A percentile compares a stretch with the other conserved stretches of the same genome.
phyloP scores from a whole-genome alignment of 257 asterid species.

The Striga asiatica region DNA sequence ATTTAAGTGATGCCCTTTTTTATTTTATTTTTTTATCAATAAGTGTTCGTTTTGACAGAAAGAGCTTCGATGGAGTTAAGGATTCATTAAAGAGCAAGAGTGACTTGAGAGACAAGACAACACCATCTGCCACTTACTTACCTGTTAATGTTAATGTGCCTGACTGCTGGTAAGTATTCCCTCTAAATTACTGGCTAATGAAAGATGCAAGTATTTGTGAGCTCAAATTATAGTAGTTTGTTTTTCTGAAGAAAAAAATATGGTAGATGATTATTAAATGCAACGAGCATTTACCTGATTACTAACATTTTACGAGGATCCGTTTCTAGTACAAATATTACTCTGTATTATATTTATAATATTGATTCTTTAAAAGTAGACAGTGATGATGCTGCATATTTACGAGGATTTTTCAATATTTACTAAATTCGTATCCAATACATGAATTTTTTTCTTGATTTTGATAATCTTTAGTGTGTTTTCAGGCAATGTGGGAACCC shows the following conservation, averaged over 20 bases:
- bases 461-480: neutral
- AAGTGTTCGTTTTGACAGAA: slow-evolving; percentile 35
- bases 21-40: too few relatives aligned
- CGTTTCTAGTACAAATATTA: neutral
- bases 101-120: slow-evolving; percentile 29
- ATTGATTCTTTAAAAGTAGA: neutral
- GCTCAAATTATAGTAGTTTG: too few relatives aligned
- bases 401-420: neutral
- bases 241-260: too few relatives aligned
- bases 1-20: neutral
- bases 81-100: slow-evolving; percentile 34
- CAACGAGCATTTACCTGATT: too few relatives aligned
- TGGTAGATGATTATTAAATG: too few relatives aligned
- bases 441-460: neutral
- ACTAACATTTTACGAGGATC: too few relatives aligned
- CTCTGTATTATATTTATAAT: neutral
- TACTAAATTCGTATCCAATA: neutral
- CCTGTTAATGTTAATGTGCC: slow-evolving; percentile 54
- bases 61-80: slow-evolving; percentile 56
- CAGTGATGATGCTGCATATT: neutral
- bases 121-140: slow-evolving; percentile 31
- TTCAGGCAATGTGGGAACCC: slow-evolving; percentile 70
- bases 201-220: neutral
- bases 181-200: too few relatives aligned
- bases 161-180: slow-evolving; percentile 62